phyloP scores from a whole-genome alignment of 2,329 filamentous ascomycete genomes.

The Xylaria polymorpha region DNA sequence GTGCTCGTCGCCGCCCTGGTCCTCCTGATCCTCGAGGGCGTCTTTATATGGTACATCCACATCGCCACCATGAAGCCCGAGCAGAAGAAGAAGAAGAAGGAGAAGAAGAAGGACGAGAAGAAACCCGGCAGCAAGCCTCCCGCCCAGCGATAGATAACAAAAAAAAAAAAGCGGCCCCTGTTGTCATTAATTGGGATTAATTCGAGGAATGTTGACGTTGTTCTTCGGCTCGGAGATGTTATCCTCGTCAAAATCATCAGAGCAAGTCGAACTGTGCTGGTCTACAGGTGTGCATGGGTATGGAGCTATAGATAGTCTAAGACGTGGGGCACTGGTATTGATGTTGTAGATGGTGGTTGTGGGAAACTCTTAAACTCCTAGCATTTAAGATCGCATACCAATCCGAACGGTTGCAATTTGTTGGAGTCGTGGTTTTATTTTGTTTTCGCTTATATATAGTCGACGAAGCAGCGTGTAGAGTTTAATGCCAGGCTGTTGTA shows the following conservation, averaged over 20 bases:
- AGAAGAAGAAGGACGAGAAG: constrained; percentile 55
- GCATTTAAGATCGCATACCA: background rate
- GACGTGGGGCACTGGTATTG: background rate
- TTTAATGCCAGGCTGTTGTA: background rate
- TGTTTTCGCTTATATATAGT: background rate
- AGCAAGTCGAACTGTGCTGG: background rate
- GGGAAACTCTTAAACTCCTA: background rate
- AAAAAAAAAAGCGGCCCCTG: constrained; percentile 18
- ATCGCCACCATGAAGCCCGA: constrained; percentile 70
- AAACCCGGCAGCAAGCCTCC: constrained; percentile 50
- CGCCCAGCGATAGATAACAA: constrained; percentile 42
- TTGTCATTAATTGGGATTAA: background rate
- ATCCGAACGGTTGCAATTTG: background rate
- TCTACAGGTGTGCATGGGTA: background rate
- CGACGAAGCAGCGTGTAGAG: background rate
- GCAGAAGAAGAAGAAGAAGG: constrained; percentile 68
- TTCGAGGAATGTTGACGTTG: background rate
- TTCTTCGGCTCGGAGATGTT: background rate
- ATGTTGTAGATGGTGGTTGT: background rate
- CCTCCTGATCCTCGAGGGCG: constrained; percentile 58
- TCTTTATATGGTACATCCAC: constrained; percentile 69
- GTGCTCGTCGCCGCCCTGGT: constrained; percentile 67
- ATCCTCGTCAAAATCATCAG: background rate
- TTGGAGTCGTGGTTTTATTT: background rate
- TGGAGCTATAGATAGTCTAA: background rate